A percentile compares a stretch with the other conserved stretches of the same genome.
These are phyloP conservation scores for Saturnispora sanitii DNA, from an alignment of 805 yeast species.

Conservation along the genomic window DNA sequence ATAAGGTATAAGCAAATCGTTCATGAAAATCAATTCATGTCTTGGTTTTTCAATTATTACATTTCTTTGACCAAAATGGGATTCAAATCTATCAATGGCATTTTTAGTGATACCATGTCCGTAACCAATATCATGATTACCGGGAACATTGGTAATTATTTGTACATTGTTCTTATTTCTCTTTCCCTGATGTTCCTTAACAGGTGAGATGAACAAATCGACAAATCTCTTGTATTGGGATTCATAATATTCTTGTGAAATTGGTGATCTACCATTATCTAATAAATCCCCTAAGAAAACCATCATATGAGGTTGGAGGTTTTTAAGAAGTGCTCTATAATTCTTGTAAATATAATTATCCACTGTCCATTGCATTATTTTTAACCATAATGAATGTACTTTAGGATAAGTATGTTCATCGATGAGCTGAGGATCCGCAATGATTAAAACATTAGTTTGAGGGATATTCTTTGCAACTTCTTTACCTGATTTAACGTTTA, in stretches of 20 bases:
- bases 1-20: constrained; percentile 71
- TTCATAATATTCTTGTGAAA: constrained; percentile 41
- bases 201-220: constrained; percentile 37
- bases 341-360: constrained; percentile 78
- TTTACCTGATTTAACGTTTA: not conserved
- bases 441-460: constrained; percentile 26
- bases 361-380: constrained; percentile 46
- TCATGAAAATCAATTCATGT: constrained; percentile 67
- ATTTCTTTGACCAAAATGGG: constrained; percentile 65
- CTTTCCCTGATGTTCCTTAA: constrained; percentile 23
- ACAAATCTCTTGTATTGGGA: constrained; percentile 58
- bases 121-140: constrained; percentile 95
- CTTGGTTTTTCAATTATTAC: constrained; percentile 47
- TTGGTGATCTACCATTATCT: constrained; percentile 71
- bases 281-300: constrained; percentile 85
- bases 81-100: constrained; percentile 52
- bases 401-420: constrained; percentile 82
- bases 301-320: constrained; percentile 63
- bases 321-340: constrained; percentile 48
- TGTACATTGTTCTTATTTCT: constrained; percentile 24
- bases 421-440: constrained; percentile 92
- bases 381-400: constrained; percentile 42
- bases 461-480: not conserved
- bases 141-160: constrained; percentile 48
- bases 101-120: constrained; percentile 55